Base-by-base conservation (phyloP, 768 basidiomycete genomes). In the Lactarius hengduanensis region DNA sequence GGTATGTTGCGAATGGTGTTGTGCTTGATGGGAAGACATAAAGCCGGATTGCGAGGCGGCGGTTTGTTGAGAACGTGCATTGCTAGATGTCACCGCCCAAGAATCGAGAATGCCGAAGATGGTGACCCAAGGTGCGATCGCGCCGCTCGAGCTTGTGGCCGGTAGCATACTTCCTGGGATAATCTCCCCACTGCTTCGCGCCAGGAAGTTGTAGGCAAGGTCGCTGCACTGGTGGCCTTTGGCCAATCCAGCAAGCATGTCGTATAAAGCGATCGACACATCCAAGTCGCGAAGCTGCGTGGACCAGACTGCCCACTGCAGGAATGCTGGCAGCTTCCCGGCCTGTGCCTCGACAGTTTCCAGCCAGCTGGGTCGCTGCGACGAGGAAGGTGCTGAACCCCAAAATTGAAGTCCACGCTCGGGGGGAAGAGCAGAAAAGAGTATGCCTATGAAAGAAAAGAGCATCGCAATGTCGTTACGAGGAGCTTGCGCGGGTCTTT, bases 251-350 rank as follows among this genome's bases (percentile, higher is more conserved):
- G 84, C 81, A 36, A 97, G 78, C 95, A 96, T 96, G 71, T 96
- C 91, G 73, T 93, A 94, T 60, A 94, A 76, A 0, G 92, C 91
- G 70, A 86, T 87, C 47, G 88, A 81, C 85, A 93, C 88, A 1
- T 84, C 84, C 7, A 83, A 73, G 67, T 93, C 91, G 66, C 88
- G 84, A 5, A 84, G 80, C 63, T 92, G 87, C 1, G 91, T 91
- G 1, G 90, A 90, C 90, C 90, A 91, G 10, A 92, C 86, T 0
- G 92, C 92, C 94, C 94, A 96, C 65, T 93, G 91, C 57, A 96
- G 78, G 75, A 96, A 96, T 1, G 86, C 82, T 1, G 87, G 85
- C 0, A 92, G 79, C 65, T 87, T 84, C 1, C 84, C 86, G 30
- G 83, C 76, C 2, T 82, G 84, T n/a, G 82, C 80, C 71, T 93